Evolutionary conservation across 108 stramenopile species (phyloP), one percentile per base, ranked within the genome.

Genomic region (Bacterosira constricta): DNA sequence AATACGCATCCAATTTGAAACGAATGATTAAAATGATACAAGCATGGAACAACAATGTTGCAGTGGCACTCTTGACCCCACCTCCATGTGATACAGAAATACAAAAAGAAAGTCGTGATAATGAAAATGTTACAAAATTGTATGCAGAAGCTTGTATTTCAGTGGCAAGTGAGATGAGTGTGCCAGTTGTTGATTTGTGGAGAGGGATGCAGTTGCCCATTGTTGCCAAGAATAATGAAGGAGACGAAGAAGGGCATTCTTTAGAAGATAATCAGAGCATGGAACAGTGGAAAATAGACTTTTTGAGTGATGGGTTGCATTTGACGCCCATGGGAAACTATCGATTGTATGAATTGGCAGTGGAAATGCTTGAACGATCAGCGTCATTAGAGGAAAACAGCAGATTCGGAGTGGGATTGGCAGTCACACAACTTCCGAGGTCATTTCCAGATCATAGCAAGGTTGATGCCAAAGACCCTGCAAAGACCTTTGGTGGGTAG

Each of bases 251-350:
- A 15, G 31, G 32, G 21, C 9, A 26, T 29, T 5, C 59, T 61
- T 84, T 90, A 38, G 67, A 58, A 20, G 12, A 32, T 18, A 45
- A 32, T 7, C 17, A 30, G 1, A n/a, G n/a, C n/a, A n/a, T n/a
- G n/a, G n/a, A n/a, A n/a, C 51, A 49, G 13, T 75, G 73, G 73
- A 75, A 75, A n/a, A 46, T 12, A 37, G 73, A 66, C 13, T 75
- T 66, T 52, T 41, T 75, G 39, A 75, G 64, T 36, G 93, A 94
- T 77, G 93, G 93, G n/a, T 63, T 94, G 25, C 93, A 94, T 70
- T 86, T 94, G 30, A 80, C 60, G 38, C 21, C 70, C 12, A 63
- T 72, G 39, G 93, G 93, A 1, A 89, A 90, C 65, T 75, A 75
- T 66, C 52, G 57, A 50, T 15, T 75, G 45, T 75, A 56, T 61